phyloP scores from a whole-genome alignment of 176 grass and related monocot genomes.

The Alopecurus myosuroides region DNA sequence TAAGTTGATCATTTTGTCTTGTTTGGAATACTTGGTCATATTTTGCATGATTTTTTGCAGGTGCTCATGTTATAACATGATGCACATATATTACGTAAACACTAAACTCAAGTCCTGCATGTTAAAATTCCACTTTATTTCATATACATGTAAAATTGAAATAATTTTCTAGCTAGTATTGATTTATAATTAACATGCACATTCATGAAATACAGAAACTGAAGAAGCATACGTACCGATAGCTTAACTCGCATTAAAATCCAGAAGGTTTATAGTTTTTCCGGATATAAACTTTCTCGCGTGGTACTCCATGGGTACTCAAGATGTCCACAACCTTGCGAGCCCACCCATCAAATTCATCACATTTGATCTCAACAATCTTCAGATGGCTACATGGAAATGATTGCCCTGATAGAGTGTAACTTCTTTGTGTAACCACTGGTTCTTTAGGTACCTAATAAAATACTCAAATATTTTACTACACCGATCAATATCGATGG shows the following conservation, averaged over 20 bases:
- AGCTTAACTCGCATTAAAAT: background rate
- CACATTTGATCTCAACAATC: background rate
- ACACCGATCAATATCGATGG: background rate
- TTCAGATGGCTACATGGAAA: background rate
- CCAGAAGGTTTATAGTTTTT: background rate
- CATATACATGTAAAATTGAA: background rate
- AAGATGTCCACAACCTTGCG: background rate
- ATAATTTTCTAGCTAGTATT: background rate
- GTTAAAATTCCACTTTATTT: background rate
- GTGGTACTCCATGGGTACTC: background rate
- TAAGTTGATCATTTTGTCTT: background rate
- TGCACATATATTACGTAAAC: background rate
- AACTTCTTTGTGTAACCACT: background rate
- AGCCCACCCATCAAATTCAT: background rate
- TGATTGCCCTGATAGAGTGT: background rate
- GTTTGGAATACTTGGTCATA: background rate
- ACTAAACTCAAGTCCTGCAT: background rate
- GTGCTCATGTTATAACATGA: background rate
- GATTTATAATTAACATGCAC: background rate
- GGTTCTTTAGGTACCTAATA: background rate
- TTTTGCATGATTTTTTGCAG: background rate
- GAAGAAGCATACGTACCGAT: background rate
- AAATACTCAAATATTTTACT: background rate
- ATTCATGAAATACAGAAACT: background rate
- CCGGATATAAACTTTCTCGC: background rate